Evolutionary conservation across 306 rosid species (phyloP).

Genomic region (Quercus ilex): DNA sequence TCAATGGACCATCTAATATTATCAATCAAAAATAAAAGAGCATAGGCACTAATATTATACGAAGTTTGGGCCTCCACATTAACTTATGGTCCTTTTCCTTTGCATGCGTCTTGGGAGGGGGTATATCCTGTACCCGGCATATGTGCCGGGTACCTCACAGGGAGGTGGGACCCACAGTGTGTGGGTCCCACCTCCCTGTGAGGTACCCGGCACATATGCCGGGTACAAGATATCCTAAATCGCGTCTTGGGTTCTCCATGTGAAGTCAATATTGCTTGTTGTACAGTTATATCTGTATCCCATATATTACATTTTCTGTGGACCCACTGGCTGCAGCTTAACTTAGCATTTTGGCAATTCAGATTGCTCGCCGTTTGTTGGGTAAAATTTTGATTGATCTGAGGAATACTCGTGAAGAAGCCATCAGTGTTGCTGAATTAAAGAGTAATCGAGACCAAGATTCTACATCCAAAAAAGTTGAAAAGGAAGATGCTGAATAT

Average conservation of each 20-base stretch:
- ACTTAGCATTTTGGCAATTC: slow-evolving; percentile 24
- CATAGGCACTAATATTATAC: slow-evolving; percentile 4
- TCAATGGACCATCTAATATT: not conserved
- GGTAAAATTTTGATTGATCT: slow-evolving; percentile 92
- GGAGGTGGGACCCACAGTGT: too few species aligned
- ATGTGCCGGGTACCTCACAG: too few species aligned
- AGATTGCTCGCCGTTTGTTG: slow-evolving; percentile 97
- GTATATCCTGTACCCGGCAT: too few species aligned
- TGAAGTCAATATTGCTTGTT: slow-evolving; percentile 13
- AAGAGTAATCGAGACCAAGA: slow-evolving; percentile 60
- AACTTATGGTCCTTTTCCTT: slow-evolving; percentile 3
- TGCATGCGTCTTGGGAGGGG: slow-evolving; percentile 7
- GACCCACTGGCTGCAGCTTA: slow-evolving; percentile 12
- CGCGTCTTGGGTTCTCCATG: slow-evolving; percentile 13
- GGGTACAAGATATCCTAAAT: too few species aligned
- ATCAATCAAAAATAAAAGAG: slow-evolving; percentile 6
- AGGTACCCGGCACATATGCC: too few species aligned
- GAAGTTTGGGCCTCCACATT: slow-evolving; percentile 16
- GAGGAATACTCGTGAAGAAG: slow-evolving; percentile 97
- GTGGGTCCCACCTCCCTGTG: too few species aligned
- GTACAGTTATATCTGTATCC: slow-evolving; percentile 6
- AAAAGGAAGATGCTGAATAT: slow-evolving; percentile 58
- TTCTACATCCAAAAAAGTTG: slow-evolving; percentile 29
- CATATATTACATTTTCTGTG: slow-evolving; percentile 3
- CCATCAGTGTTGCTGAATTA: slow-evolving; percentile 79